A percentile compares a stretch with the other conserved stretches of the same genome.
phyloP scores from a whole-genome alignment of 2,329 filamentous ascomycete species.

The Cytospora piceae region DNA sequence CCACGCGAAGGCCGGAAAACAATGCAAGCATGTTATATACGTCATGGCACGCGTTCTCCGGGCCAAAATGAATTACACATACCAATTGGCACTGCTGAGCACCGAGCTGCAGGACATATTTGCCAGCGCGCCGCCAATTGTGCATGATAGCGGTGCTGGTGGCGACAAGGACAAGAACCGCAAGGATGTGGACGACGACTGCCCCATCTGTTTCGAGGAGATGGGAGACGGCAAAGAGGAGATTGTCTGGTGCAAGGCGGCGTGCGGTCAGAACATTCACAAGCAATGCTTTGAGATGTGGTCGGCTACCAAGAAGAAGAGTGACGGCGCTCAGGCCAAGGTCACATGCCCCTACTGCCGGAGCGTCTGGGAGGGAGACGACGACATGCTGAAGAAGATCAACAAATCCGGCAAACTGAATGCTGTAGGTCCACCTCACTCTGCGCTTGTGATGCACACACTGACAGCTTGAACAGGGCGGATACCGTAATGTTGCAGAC shows the following conservation, averaged over 20 bases:
- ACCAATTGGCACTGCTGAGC: conserved; percentile 64
- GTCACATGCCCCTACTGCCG: conserved; percentile 67
- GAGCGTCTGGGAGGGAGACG: conserved; percentile 57
- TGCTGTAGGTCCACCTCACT: conserved; percentile 4
- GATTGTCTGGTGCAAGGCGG: conserved; percentile 55
- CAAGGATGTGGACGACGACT: conserved; percentile 57
- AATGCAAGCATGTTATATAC: conserved; percentile 70
- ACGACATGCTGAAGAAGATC: conserved; percentile 48
- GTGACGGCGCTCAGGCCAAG: conserved; percentile 31
- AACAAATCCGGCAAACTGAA: conserved; percentile 46
- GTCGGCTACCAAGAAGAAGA: conserved; percentile 51
- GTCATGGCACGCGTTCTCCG: conserved; percentile 63
- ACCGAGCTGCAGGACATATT: conserved; percentile 65
- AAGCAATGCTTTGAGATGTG: conserved; percentile 58
- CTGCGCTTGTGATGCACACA: neutral
- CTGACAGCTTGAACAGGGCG: conserved; percentile 44
- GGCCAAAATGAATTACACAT: conserved; percentile 58
- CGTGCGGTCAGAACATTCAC: conserved; percentile 61
- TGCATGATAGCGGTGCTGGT: conserved; percentile 36
- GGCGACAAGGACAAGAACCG: conserved; percentile 43
- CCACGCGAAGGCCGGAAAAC: conserved; percentile 54
- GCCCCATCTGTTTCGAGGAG: conserved; percentile 60
- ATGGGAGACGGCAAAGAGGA: conserved; percentile 43
- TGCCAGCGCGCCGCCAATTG: conserved; percentile 55
- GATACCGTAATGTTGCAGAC: conserved; percentile 64